Conservation (phyloP, 805 yeast species). For the Metschnikowia vanudenii region DNA sequence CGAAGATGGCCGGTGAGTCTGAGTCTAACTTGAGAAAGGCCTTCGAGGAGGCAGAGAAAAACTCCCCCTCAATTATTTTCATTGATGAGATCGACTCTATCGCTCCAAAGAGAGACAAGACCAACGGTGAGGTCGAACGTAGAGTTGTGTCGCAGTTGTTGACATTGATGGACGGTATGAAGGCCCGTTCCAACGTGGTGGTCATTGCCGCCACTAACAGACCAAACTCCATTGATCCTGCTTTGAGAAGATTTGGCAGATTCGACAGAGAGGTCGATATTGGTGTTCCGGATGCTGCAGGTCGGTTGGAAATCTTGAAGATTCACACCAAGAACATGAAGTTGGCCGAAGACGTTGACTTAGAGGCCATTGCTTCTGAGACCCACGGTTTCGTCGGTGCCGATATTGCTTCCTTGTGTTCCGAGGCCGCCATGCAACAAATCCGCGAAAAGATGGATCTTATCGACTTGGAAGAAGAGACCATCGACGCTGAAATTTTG, state of each 20-base stretch:
- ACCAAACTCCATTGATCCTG: constrained; percentile 85
- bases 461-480: constrained; percentile 93
- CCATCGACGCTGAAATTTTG: constrained; percentile 94
- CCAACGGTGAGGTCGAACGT: constrained; percentile 99
- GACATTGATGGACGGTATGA: constrained; percentile 99
- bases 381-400: constrained; percentile 99
- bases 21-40: constrained; percentile 97
- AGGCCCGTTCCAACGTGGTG: constrained; percentile 96
- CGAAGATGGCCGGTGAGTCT: constrained; percentile 99
- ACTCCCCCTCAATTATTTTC: constrained; percentile 95
- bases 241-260: constrained; percentile 81
- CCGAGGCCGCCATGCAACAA: constrained; percentile 99
- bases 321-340: constrained; percentile 99
- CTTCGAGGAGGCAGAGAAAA: constrained; percentile 98
- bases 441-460: constrained; percentile 99
- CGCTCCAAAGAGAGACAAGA: constrained; percentile 99
- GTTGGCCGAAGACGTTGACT: constrained; percentile 89
- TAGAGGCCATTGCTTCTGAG: constrained; percentile 93
- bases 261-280: constrained; percentile 85
- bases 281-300: constrained; percentile 96
- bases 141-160: constrained; percentile 97
- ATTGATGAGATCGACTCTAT: constrained; percentile 98
- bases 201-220: constrained; percentile 97
- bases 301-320: constrained; percentile 93
- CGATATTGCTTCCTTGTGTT: constrained; percentile 95